Base-by-base conservation (phyloP, 768 basidiomycete genomes). In the Dentipellis sp. region DNA sequence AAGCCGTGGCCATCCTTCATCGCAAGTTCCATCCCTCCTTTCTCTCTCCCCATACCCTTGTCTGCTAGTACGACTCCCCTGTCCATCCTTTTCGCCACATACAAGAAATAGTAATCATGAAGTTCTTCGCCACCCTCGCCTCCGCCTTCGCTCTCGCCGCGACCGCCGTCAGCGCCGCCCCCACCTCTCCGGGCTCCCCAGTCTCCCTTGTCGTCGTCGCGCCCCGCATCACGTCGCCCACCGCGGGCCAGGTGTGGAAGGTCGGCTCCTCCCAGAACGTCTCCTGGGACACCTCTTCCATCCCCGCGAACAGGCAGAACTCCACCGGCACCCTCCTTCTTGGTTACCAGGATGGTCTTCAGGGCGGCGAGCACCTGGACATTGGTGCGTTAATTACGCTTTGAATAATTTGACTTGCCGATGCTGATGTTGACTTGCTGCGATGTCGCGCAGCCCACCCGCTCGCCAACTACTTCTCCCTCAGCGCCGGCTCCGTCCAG, bases 401-500 rank as follows among this genome's bases (percentile, higher is more conserved):
- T 23, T 50, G 10, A 21, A 5, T 29, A 10, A 50, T 7, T 50
- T 14, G 22, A 29, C 12, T 22, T 8, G 39, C 39, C 10, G 10
- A 8, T 50, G 17, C 19, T 50, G 48, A 50, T 22, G 16, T n/a
- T 50, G 48, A 29, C 23, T 23, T 29, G 21, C 22, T 16, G 29
- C 29, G 29, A 29, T 29, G 29, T 29, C 48, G 8, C 56, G 1
- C 50, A 79, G 79, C 64, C 14, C 62, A 75, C 59, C 79, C 78
- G 10, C 69, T 81, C 10, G 77, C 75, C 5, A 55, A 50, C 17
- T 66, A 66, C 17, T 79, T 79, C 65, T 67, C 66, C 10, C 67
- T 79, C 50, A 63, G 57, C 14, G 65, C 67, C 19, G 78, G 78
- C 21, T 58, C 53, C n/a, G 70, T 72, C 16, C 58, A 62, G n/a